Evolutionary conservation across 2,329 filamentous ascomycete genomes (phyloP), one percentile per base, ranked within the genome.

Genomic region (Aspergillus aculeatinus): DNA sequence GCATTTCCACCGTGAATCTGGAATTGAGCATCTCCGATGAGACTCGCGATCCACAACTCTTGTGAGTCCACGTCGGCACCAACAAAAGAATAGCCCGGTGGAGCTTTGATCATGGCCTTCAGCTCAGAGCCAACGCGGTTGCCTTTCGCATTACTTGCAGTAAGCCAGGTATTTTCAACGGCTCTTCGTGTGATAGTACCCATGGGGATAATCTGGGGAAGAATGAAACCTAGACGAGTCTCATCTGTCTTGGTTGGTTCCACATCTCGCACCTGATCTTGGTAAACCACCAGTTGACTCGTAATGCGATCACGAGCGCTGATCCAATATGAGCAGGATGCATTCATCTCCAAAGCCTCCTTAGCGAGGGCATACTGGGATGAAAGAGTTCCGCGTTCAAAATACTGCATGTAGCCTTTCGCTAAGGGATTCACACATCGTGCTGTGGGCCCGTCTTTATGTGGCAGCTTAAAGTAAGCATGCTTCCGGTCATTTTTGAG

Each of bases 261-360:
- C 67, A 58, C 49, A 6, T 70, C 62, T 54, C 67, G 63, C 51
- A 79, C 64, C 63, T 96, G 87, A 35, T 87, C 81, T 60, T 92
- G 83, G 72, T 96, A 97, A 1, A 99, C 90, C 2, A 96, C 93
- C 83, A 98, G 91, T 71, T 99, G 95, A n/a, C 89, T 90, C 83
- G 81, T 94, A 76, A 99, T 99, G 53, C 95, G 84, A 71, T 96
- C 92, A 63, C 95, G 85, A 16, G 95, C 93, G 70, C 92, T 96
- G 68, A 99, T 98, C 95, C 96, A 99, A 76, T 99, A 99, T 0
- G 94, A 98, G 73, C 96, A 99, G 0, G 92, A 96, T 0, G 95
- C 92, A 68, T 99, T 99, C 95, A 99, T 99, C 68, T 98, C 90
- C 48, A 99, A 80, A 0, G 96, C 95, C 74, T 96, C 92, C 71